Evolutionary conservation across 1,284 basidiomycete species (phyloP).

Genomic region (Trichosporon sp.): DNA sequence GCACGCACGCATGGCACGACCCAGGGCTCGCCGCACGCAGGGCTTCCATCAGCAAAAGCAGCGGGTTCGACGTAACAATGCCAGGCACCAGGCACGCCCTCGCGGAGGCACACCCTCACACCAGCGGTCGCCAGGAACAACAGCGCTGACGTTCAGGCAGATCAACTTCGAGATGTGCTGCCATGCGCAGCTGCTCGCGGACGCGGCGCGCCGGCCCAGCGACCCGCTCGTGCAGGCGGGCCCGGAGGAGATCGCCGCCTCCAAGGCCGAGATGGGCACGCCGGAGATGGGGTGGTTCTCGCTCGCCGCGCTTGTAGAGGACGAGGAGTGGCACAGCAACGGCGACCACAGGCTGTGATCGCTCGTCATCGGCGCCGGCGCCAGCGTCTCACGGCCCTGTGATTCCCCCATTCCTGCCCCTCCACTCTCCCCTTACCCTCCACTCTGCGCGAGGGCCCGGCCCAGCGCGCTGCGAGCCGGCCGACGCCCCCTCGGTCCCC

Average conservation of each 20-base stretch:
- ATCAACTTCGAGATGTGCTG: constrained; percentile 45
- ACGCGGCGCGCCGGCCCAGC: constrained; percentile 32
- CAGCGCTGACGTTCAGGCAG: constrained; percentile 26
- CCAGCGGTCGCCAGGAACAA: too few relatives aligned
- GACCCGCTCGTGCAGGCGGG: constrained; percentile 28
- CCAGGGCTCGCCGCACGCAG: too few relatives aligned
- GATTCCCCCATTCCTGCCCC: background rate
- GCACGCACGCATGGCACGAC: too few relatives aligned
- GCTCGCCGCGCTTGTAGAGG: constrained; percentile 39
- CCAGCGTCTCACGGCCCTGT: background rate
- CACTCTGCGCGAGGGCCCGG: background rate
- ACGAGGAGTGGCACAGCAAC: constrained; percentile 34
- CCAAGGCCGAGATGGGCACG: constrained; percentile 39
- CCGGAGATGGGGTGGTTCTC: constrained; percentile 45
- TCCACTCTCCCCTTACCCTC: too few relatives aligned
- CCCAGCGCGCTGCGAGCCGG: too few relatives aligned
- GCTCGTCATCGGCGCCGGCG: background rate
- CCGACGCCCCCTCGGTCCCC: too few relatives aligned
- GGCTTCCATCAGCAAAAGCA: too few relatives aligned
- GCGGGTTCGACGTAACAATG: too few relatives aligned
- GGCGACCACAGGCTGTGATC: constrained; percentile 35
- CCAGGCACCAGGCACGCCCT: background rate
- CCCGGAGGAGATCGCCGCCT: constrained; percentile 33
- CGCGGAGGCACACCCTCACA: too few relatives aligned
- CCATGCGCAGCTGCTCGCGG: constrained; percentile 39